Percentiles rank a stretch among this genome's conserved stretches.
Conservation (phyloP, 208 protist species). For the Trichomonas vaginalis region DNA sequence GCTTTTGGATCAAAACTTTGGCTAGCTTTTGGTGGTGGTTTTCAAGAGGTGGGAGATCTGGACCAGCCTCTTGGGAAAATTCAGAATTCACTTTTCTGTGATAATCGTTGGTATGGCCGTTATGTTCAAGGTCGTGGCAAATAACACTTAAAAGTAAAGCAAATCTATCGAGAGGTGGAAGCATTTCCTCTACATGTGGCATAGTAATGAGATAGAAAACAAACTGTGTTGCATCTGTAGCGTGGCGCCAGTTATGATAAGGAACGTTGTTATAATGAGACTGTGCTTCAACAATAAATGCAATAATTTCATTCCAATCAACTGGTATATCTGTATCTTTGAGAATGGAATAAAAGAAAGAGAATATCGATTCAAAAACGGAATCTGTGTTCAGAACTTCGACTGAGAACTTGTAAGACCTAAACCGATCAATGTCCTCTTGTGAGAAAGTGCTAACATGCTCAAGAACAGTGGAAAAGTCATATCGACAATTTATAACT, state of each 20-base stretch:
- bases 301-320: too few species aligned
- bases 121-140: slow-evolving; percentile 83
- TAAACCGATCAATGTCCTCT: too few species aligned
- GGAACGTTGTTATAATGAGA: slow-evolving; percentile 30
- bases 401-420: too few species aligned
- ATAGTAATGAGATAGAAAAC: slow-evolving; percentile 30
- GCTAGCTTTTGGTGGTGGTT: slow-evolving; percentile 39
- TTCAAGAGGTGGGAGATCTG: slow-evolving; percentile 44
- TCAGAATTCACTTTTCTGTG: slow-evolving; percentile 59
- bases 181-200: slow-evolving; percentile 42
- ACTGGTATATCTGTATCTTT: too few species aligned
- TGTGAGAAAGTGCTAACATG: too few species aligned
- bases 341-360: not conserved
- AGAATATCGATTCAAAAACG: too few species aligned
- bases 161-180: slow-evolving; percentile 55
- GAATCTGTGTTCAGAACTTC: too few species aligned
- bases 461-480: too few species aligned
- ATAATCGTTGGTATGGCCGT: slow-evolving; percentile 81
- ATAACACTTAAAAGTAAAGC: slow-evolving; percentile 59
- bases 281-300: too few species aligned
- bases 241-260: slow-evolving; percentile 54
- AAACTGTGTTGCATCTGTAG: slow-evolving; percentile 48
- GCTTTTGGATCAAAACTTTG: not conserved
- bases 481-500: too few species aligned
- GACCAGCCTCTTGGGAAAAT: not conserved